Evolutionary conservation across 2,329 filamentous ascomycete species (phyloP).

Genomic region (Neonectria neomacrospora): DNA sequence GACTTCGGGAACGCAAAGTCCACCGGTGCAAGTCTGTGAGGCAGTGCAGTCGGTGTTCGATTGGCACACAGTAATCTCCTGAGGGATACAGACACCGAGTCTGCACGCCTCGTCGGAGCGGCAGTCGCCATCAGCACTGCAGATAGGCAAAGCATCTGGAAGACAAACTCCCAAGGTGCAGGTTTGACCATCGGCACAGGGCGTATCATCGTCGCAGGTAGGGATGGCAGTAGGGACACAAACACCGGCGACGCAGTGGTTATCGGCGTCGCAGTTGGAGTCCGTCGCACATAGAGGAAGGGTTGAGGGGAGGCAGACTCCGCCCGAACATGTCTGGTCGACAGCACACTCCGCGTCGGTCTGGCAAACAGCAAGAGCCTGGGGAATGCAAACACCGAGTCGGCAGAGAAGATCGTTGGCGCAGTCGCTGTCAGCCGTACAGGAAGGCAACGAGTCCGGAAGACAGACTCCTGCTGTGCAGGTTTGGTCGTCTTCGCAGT

Average conservation of each 20-base stretch:
- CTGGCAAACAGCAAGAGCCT: neutral
- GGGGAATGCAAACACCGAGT: slow-evolving; percentile 14
- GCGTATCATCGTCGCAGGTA: neutral
- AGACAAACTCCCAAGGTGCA: slow-evolving; percentile 17
- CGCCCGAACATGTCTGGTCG: slow-evolving; percentile 13
- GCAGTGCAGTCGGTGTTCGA: slow-evolving; percentile 1
- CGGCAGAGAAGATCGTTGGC: slow-evolving; percentile 13
- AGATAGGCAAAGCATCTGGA: slow-evolving; percentile 2
- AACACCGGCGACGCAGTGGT: slow-evolving; percentile 1
- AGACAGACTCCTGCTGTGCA: slow-evolving; percentile 16
- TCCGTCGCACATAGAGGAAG: slow-evolving; percentile 18
- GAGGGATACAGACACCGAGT: slow-evolving; percentile 18
- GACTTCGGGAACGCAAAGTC: slow-evolving; percentile 10
- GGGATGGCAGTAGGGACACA: slow-evolving; percentile 13
- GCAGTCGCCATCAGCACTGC: slow-evolving; percentile 2
- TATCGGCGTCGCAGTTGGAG: slow-evolving; percentile 6
- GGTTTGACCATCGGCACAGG: slow-evolving; percentile 2
- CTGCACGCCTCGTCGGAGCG: slow-evolving; percentile 14
- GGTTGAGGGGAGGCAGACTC: slow-evolving; percentile 12
- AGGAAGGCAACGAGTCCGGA: slow-evolving; percentile 12
- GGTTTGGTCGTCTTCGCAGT: slow-evolving; percentile 9
- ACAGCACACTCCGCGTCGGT: slow-evolving; percentile 4
- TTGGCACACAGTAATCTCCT: neutral
- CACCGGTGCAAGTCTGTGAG: slow-evolving; percentile 12
- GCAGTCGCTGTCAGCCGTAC: slow-evolving; percentile 10